phyloP scores from a whole-genome alignment of 225 moss, liverwort and hornwort species.

The Thuidium tamariscinum region DNA sequence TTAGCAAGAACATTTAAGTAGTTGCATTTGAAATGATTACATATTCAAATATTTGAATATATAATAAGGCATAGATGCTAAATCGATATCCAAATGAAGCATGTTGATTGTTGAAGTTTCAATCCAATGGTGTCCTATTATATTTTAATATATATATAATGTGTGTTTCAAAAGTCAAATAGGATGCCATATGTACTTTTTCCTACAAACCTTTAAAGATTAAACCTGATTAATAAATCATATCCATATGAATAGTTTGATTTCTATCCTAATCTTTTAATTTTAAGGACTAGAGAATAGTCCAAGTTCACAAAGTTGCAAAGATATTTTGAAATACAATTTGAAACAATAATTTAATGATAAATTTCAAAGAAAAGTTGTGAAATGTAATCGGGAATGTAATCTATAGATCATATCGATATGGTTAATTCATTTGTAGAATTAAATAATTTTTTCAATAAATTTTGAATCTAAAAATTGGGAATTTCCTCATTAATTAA shows the following conservation, averaged over 20 bases:
- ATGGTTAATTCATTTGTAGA: background rate
- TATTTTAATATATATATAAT: background rate
- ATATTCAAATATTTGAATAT: no score
- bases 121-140: background rate
- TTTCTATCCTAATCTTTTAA: background rate
- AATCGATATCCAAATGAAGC: background rate
- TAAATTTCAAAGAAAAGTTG: background rate
- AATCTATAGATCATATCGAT: background rate
- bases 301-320: background rate
- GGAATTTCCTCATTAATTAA: background rate
- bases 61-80: background rate
- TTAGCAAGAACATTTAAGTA: background rate
- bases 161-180: background rate
- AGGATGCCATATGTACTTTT: background rate
- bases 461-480: background rate
- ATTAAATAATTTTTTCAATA: background rate
- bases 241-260: rapidly evolving
- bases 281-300: background rate
- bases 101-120: background rate
- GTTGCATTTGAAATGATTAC: background rate
- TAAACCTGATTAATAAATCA: rapidly evolving
- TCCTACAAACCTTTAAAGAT: rapidly evolving
- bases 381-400: background rate
- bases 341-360: background rate
- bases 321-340: background rate